Evolutionary conservation across 352 stramenopile species (phyloP), one percentile per base, ranked within the genome.

Genomic region (Hyaloperonospora arabidopsidis): DNA sequence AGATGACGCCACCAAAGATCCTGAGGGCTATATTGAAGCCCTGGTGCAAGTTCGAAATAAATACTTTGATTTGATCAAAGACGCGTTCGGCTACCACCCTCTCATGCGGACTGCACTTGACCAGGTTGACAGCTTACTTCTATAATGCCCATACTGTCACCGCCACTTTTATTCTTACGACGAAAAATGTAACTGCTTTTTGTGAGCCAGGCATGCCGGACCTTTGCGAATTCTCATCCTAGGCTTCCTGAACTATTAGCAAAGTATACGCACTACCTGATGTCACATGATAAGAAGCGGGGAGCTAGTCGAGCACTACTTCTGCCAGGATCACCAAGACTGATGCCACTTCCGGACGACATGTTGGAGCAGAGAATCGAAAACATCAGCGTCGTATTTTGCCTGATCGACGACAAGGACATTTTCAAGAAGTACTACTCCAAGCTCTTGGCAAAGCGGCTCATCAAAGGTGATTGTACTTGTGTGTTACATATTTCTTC

Each of bases 371-470:
- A 75, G 32, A 90, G 89, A 59, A 86, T 93, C 44, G 77, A 89
- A 45, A 85, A 83, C 35, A 83, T 92, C 21, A 72, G 81, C 12
- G 71, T 92, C 32, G 84, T 93, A 18, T 93, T 93, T 54, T 91
- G 81, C 47, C 66, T 93, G n/a, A 86, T 93, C 44, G 81, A 93
- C 28, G 84, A 93, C 70, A 93, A 93, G 57, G 84, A 93, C 53
- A 64, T 93, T 12, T 93, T 93, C 79, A 91, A 93, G 56, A 90
- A 90, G 44, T 92, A 87, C 51, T 93, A 93, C 50, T 79, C 84
- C 1, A 93, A 91, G 50, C 87, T 87, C 59, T 51, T 93, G 36
- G 77, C 84, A 6, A 91, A 92, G 45, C 70, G 84, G 2, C 64
- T 93, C 17, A 90, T 93, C 58, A 89, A 89, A 86, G 84, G 80